A percentile compares a stretch with the other conserved stretches of the same genome.
Evolutionary conservation across 2,329 filamentous ascomycete species (phyloP).

Genomic region (Helotiales sp.): DNA sequence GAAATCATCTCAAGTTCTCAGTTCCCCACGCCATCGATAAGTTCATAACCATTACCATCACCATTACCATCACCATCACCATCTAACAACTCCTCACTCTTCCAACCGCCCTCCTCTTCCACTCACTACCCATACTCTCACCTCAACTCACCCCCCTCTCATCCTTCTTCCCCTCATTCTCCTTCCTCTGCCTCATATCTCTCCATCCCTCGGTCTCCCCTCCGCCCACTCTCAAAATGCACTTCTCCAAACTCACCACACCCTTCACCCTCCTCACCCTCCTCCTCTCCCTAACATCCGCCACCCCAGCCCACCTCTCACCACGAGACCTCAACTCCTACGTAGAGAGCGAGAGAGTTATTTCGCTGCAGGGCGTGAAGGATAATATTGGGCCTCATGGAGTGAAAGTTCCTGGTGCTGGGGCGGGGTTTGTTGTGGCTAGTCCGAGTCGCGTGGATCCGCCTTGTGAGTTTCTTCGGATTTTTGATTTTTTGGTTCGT

Average conservation of each 20-base stretch:
- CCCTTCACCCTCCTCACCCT: background rate
- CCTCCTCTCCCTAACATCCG: slow-evolving; percentile 16
- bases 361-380: slow-evolving; percentile 57
- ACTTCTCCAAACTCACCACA: too few species aligned
- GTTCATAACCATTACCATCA: too few species aligned
- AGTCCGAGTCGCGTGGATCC: slow-evolving; percentile 59
- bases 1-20: too few species aligned
- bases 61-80: too few species aligned
- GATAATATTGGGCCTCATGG: slow-evolving; percentile 61
- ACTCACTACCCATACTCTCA: too few species aligned
- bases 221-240: background rate
- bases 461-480: slow-evolving; percentile 51
- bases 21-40: too few species aligned
- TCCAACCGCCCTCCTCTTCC: background rate
- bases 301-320: slow-evolving; percentile 19
- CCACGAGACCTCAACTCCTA: slow-evolving; percentile 42
- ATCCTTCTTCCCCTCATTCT: background rate
- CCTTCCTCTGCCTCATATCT: too few species aligned
- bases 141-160: too few species aligned
- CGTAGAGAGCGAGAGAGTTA: slow-evolving; percentile 50
- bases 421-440: slow-evolving; percentile 57
- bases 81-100: background rate
- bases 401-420: slow-evolving; percentile 52
- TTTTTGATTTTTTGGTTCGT: too few species aligned
- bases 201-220: background rate